Conservation (phyloP, 23 red algal species). For the Rhodosorus marinus region DNA sequence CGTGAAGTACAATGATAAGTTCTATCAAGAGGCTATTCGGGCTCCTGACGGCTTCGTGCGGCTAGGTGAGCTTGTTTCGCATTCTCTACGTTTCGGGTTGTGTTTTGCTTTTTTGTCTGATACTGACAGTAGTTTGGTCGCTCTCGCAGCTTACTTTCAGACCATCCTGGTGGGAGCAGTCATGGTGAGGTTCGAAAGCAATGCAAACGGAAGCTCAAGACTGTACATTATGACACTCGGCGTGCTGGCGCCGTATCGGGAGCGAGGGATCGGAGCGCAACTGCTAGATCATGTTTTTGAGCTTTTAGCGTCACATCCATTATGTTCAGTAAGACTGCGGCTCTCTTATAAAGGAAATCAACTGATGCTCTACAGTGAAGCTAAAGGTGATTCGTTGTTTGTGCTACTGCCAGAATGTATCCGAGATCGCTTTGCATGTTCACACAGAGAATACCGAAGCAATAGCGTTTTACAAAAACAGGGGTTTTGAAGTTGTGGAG, state of each 20-base stretch:
- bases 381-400: too few relatives aligned
- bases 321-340: too few relatives aligned
- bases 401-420: too few relatives aligned
- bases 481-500: too few relatives aligned
- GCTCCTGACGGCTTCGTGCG: slow-evolving; percentile 32
- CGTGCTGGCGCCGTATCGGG: slow-evolving; percentile 64
- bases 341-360: too few relatives aligned
- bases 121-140: neutral
- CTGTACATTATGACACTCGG: slow-evolving; percentile 82
- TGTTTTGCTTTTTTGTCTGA: slow-evolving; percentile 11
- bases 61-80: slow-evolving; percentile 17
- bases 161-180: neutral
- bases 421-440: too few relatives aligned
- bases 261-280: slow-evolving; percentile 36
- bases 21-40: slow-evolving; percentile 25
- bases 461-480: too few relatives aligned
- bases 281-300: slow-evolving; percentile 40
- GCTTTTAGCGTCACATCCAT: slow-evolving; percentile 14
- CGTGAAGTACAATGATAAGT: slow-evolving; percentile 25
- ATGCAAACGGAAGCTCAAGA: slow-evolving; percentile 1
- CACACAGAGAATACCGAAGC: too few relatives aligned
- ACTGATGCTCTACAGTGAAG: too few relatives aligned
- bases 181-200: neutral
- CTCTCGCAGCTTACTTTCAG: neutral
- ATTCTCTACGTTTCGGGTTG: slow-evolving; percentile 18